Evolutionary conservation across 805 yeast genomes (phyloP), one percentile per base, ranked within the genome.

Genomic region (Nakazawaea sp.): DNA sequence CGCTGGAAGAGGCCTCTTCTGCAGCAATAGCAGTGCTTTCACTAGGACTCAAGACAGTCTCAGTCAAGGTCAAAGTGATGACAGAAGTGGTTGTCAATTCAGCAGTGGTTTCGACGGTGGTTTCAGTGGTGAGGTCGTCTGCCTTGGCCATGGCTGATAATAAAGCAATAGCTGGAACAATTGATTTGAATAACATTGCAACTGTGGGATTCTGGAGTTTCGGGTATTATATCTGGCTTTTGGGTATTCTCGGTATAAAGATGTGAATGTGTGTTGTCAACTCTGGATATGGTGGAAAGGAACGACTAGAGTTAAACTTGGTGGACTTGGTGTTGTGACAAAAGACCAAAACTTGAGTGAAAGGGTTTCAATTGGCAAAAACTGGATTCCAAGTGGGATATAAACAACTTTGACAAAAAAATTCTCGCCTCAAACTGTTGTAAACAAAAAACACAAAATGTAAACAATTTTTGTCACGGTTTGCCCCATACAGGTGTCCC

Each of bases 41-140:
- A 38, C 62, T 58, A 24, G 75, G 74, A 21, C 72, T 57, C 49
- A 66, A 60, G 31, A 67, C 35, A 20, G 76, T 70, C 36, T 56
- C 54, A 32, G 76, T 70, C 41, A 67, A 54, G 18, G 75, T 70
- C 41, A 70, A 47, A 20, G 75, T 70, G 37, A 64, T 49, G 20
- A 53, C 44, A 20, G 64, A 52, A 38, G 75, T 68, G 32, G 72
- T 64, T 21, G 66, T 64, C 13, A 45, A 41, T 6, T 46, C 54
- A 10, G 39, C 46, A n/a, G 29, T 30, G 18, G 32, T 15, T 15
- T 10, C 6, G 10, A 32, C 18, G 16, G 34, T 28, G 15, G 34
- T 30, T 18, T 29, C 37, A 18, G 27, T 18, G 27, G 27, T 30
- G 16, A 34, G 30, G 12, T 44, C 53, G 16, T 58, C 64, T 23